These are phyloP conservation scores for Candida ficus DNA, from an alignment of 805 yeast species.

Conservation along the genomic window DNA sequence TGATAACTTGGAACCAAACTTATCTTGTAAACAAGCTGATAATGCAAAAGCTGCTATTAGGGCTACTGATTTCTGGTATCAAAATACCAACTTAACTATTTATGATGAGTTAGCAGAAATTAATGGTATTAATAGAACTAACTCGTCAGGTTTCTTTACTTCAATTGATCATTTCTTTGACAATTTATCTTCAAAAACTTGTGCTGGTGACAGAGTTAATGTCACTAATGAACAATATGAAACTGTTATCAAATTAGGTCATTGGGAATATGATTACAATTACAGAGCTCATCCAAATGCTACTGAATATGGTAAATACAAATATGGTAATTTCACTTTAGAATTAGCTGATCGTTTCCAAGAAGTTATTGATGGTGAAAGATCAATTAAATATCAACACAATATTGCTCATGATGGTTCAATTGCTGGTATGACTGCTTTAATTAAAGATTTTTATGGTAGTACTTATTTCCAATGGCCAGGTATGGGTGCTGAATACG, in stretches of 20 bases:
- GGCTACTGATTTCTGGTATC: constrained; percentile 29
- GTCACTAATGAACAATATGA: constrained; percentile 28
- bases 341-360: constrained; percentile 30
- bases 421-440: constrained; percentile 29
- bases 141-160: constrained; percentile 24
- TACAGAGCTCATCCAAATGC: constrained; percentile 31
- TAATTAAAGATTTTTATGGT: constrained; percentile 26
- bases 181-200: constrained; percentile 34
- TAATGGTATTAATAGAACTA: constrained; percentile 19
- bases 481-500: constrained; percentile 42
- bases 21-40: constrained; percentile 29
- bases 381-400: constrained; percentile 30
- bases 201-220: constrained; percentile 33
- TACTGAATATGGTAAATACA: constrained; percentile 29
- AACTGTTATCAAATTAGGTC: constrained; percentile 37
- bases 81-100: constrained; percentile 29
- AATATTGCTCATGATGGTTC: constrained; percentile 41
- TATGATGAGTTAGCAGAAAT: constrained; percentile 22
- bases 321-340: constrained; percentile 33
- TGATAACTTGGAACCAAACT: constrained; percentile 35
- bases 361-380: constrained; percentile 25
- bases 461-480: constrained; percentile 37
- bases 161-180: constrained; percentile 38
- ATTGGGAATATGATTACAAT: constrained; percentile 39
- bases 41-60: constrained; percentile 23